Evolutionary conservation across 1,139 yeast species (phyloP).

Genomic region (Chernovozyma aurita): DNA sequence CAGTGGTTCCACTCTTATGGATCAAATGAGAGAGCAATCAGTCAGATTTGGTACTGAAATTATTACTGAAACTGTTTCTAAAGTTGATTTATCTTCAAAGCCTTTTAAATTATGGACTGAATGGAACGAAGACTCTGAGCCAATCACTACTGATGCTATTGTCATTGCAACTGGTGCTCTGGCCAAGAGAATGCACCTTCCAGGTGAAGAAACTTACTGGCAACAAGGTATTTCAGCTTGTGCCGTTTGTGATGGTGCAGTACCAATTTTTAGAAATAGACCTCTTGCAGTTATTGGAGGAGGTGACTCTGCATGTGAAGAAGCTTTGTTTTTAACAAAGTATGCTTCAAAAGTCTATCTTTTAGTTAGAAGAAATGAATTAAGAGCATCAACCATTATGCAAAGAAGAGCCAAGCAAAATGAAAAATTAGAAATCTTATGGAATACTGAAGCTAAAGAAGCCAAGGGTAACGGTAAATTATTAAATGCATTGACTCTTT

Average conservation of each 20-base stretch:
- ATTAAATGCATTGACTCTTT: conserved; percentile 53
- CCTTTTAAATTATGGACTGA: conserved; percentile 98
- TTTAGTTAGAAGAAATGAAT: conserved; percentile 87
- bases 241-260: conserved; percentile 99
- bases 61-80: conserved; percentile 89
- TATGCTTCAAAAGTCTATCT: conserved; percentile 93
- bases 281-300: conserved; percentile 98
- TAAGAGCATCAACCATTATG: conserved; percentile 95
- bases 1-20: conserved; percentile 85
- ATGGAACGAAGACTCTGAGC: conserved; percentile 83
- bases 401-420: conserved; percentile 81
- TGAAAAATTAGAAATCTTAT: conserved; percentile 86
- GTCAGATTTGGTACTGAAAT: conserved; percentile 86
- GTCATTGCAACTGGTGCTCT: conserved; percentile 97
- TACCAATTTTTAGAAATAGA: conserved; percentile 95
- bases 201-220: conserved; percentile 98
- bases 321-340: conserved; percentile 92
- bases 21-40: conserved; percentile 86
- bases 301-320: conserved; percentile 99
- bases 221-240: conserved; percentile 98
- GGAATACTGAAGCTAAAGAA: conserved; percentile 79
- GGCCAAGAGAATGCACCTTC: conserved; percentile 87
- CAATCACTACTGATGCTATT: conserved; percentile 88
- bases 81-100: conserved; percentile 76
- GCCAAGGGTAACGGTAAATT: conserved; percentile 92